Evolutionary conservation across 2,329 filamentous ascomycete species (phyloP), one percentile per base, ranked within the genome.

Genomic region (Akanthomyces muscarius): DNA sequence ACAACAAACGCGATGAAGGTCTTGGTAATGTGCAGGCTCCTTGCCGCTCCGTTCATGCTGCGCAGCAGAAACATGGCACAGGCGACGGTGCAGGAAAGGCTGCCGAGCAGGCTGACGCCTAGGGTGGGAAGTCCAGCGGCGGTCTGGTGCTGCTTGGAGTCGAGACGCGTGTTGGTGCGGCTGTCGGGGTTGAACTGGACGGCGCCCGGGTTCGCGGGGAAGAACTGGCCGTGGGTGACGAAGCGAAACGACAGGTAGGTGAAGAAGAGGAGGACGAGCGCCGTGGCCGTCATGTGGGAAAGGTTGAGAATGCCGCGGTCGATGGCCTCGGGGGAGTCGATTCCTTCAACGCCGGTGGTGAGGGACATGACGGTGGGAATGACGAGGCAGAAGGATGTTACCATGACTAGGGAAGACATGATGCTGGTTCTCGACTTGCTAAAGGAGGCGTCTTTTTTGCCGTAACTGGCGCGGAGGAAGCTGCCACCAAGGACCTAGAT

Each of bases 351-450:
- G 53, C 42, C 38, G 14, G 52, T 62, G 30, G 51, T 64, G 23
- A 64, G 50, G 14, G 63, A 61, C 38, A 66, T 65, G 41, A 65
- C 62, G 5, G 65, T 66, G 5, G 65, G 65, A 28, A 66, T 65
- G 21, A 62, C 53, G 4, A 66, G 65, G 55, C 65, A 66, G 18
- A 66, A 65, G 6, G 65, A 65, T 0, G 61, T 64, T 36, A 64
- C 62, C 65, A 66, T 65, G 61, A 66, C 64, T 47, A 66, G 61
- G 14, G 65, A 65, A 5, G 65, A 65, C 65, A 66, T 66, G 53
- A 66, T 64, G 59, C 63, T 62, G 11, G 65, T 66, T 61, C 62
- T 52, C 5, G 36, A 54, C 51, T 62, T 64, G 62, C 65, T 66
- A 33, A 66, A 66, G 5, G 48, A 47, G 38, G 63, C 64, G 30